Evolutionary conservation across 2,329 filamentous ascomycete species (phyloP).

Genomic region (Fusarium sp.): DNA sequence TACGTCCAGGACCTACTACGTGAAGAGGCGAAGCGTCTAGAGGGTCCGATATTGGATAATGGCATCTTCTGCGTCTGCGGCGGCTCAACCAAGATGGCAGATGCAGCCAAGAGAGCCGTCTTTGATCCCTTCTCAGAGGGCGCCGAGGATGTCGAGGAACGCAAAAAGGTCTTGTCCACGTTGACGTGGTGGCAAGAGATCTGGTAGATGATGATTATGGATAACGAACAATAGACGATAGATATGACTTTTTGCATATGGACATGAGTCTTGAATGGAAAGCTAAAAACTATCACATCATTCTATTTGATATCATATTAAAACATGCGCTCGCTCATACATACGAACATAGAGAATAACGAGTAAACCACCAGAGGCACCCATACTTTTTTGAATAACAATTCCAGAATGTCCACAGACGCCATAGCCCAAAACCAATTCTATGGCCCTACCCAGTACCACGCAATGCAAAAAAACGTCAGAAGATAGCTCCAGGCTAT

Average conservation of each 20-base stretch:
- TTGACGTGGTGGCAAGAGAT: conserved; percentile 69
- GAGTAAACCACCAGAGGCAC: background rate
- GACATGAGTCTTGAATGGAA: background rate
- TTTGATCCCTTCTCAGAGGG: conserved; percentile 60
- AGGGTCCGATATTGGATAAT: conserved; percentile 49
- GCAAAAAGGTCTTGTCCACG: conserved; percentile 52
- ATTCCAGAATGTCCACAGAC: background rate
- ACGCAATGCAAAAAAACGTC: background rate
- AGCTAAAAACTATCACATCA: background rate
- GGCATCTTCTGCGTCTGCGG: conserved; percentile 67
- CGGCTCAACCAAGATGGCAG: conserved; percentile 69
- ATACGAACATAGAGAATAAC: conserved; percentile 9
- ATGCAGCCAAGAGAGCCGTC: conserved; percentile 64
- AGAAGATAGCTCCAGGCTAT: background rate
- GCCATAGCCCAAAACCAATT: background rate
- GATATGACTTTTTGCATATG: background rate
- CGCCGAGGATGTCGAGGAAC: conserved; percentile 51
- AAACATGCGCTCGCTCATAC: conserved; percentile 24
- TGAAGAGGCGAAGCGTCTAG: conserved; percentile 52
- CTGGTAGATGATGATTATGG: conserved; percentile 56
- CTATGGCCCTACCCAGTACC: background rate
- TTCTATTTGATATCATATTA: conserved; percentile 11
- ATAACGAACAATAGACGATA: conserved; percentile 2
- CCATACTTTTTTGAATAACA: background rate
- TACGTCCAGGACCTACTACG: conserved; percentile 69